Percentiles rank a stretch among this genome's conserved stretches.
These are phyloP conservation scores for Penicillium paneum DNA, from an alignment of 2,329 filamentous ascomycete genomes.

Conservation along the genomic window DNA sequence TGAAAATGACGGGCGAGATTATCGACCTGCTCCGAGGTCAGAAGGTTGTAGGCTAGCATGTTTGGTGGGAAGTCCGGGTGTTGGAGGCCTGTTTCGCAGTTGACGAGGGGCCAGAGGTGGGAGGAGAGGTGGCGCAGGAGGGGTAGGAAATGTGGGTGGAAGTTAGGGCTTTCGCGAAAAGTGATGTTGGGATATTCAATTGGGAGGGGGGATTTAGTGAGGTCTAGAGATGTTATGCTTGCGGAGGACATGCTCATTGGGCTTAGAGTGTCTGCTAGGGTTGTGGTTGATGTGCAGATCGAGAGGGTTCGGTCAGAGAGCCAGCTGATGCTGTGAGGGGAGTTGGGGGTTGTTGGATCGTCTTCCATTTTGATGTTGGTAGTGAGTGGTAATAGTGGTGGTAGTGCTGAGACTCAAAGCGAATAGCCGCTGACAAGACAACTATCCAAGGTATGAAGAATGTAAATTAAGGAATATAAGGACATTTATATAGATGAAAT, in stretches of 20 bases:
- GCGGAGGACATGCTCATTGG: not conserved
- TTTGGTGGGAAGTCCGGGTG: constrained; percentile 41
- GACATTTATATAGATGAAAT: constrained; percentile 8
- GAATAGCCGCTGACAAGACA: not conserved
- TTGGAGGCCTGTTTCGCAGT: constrained; percentile 32
- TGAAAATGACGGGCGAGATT: constrained; percentile 43
- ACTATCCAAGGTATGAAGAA: not conserved
- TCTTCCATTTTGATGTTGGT: not conserved
- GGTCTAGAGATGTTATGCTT: not conserved
- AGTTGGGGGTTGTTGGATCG: not conserved
- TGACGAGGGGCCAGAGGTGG: constrained; percentile 37
- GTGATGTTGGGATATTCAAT: not conserved
- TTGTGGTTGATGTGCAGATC: not conserved
- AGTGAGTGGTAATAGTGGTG: not conserved
- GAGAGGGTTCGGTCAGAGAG: constrained; percentile 1
- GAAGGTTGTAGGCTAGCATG: constrained; percentile 41
- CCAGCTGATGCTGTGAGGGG: not conserved
- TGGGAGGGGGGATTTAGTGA: not conserved
- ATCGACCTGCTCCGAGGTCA: constrained; percentile 42
- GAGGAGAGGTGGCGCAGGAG: constrained; percentile 31
- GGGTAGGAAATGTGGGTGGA: constrained; percentile 10
- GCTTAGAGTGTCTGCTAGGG: not conserved
- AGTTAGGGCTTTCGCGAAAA: not conserved
- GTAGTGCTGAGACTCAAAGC: not conserved
- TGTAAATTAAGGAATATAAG: not conserved